Conservation (phyloP, 2,329 filamentous ascomycete species). For the Aspergillus sp. region DNA sequence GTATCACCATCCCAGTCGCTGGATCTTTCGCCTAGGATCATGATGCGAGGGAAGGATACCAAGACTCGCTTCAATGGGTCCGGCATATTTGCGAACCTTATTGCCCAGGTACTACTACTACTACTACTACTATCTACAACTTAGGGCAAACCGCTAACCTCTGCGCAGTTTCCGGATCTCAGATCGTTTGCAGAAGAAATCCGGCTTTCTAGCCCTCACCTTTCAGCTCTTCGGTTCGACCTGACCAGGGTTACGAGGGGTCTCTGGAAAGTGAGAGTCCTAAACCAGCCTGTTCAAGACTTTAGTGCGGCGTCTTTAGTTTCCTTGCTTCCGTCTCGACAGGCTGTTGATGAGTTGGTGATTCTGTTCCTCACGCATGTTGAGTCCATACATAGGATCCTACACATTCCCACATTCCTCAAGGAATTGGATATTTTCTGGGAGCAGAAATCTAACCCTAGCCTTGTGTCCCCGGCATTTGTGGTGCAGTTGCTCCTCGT, state of each 20-base stretch:
- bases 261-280: constrained; percentile 28
- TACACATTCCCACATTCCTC: constrained; percentile 43
- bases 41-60: constrained; percentile 40
- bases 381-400: constrained; percentile 40
- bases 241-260: constrained; percentile 34
- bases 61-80: constrained; percentile 43
- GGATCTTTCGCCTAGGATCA: constrained; percentile 33
- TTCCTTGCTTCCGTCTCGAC: constrained; percentile 34
- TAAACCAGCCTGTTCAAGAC: constrained; percentile 30
- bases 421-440: constrained; percentile 39
- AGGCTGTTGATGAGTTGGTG: constrained; percentile 38
- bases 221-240: constrained; percentile 35
- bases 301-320: constrained; percentile 32
- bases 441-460: constrained; percentile 26
- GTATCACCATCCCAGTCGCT: constrained; percentile 33
- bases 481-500: constrained; percentile 39
- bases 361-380: constrained; percentile 40
- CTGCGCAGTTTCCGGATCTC: constrained; percentile 38
- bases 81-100: constrained; percentile 40
- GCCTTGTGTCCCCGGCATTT: constrained; percentile 30
- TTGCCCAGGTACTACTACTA: constrained; percentile 34
- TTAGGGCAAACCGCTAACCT: constrained; percentile 10
- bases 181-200: constrained; percentile 39
- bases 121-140: no score
- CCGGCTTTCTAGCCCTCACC: constrained; percentile 34